Percentiles rank a stretch among this genome's conserved stretches.
Conservation (phyloP, 2,329 filamentous ascomycete genomes). For the Eurotiales sp. region DNA sequence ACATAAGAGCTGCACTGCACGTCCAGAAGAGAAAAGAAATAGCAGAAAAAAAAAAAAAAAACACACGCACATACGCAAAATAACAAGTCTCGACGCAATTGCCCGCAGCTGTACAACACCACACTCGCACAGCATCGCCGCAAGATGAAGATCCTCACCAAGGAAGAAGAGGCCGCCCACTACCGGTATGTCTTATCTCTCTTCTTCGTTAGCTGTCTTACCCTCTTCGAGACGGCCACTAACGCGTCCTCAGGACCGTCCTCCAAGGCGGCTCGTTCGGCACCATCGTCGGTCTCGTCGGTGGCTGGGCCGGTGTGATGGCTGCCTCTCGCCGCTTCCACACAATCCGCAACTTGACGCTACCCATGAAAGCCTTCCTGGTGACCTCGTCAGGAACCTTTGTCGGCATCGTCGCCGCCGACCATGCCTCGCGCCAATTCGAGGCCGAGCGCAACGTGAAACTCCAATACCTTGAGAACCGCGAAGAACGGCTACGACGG, state of each 20-base stretch:
- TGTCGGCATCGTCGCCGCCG: slow-evolving; percentile 80
- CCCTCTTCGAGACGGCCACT: slow-evolving; percentile 20
- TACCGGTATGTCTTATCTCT: slow-evolving; percentile 55
- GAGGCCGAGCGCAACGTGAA: slow-evolving; percentile 67
- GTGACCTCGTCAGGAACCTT: slow-evolving; percentile 80
- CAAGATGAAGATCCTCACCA: slow-evolving; percentile 89
- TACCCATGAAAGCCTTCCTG: slow-evolving; percentile 89
- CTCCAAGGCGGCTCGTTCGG: slow-evolving; percentile 75
- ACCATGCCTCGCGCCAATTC: slow-evolving; percentile 67
- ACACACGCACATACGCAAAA: too few species aligned
- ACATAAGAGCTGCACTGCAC: too few species aligned
- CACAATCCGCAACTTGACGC: slow-evolving; percentile 73
- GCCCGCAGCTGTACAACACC: too few species aligned
- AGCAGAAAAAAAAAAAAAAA: too few species aligned
- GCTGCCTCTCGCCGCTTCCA: slow-evolving; percentile 67
- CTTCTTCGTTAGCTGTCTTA: not conserved
- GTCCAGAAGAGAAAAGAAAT: too few species aligned
- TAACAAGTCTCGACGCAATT: too few species aligned
- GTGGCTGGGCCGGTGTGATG: slow-evolving; percentile 66
- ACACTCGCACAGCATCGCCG: not conserved
- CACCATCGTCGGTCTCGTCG: slow-evolving; percentile 62
- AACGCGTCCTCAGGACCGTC: slow-evolving; percentile 53
- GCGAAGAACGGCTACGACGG: slow-evolving; percentile 54
- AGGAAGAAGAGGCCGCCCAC: slow-evolving; percentile 86
- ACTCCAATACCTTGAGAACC: slow-evolving; percentile 61